Percentiles rank a stretch among this genome's conserved stretches.
Evolutionary conservation across 129 eudicot species (phyloP).

Genomic region (Tagetes patula): DNA sequence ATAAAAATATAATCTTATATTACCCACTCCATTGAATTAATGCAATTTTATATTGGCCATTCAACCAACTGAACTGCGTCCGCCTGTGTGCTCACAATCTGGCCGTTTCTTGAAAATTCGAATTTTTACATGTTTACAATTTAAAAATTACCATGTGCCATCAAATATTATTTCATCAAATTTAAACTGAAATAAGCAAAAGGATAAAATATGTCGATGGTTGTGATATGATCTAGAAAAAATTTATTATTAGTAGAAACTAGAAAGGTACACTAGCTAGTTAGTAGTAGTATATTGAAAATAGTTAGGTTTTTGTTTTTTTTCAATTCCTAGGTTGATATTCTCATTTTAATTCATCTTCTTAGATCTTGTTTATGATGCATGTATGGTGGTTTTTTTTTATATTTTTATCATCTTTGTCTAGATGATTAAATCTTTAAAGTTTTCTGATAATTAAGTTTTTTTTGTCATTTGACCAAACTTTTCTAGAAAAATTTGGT

Average conservation of each 20-base stretch:
- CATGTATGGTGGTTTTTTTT: too few relatives aligned
- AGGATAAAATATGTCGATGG: background rate
- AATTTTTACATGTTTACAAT: background rate
- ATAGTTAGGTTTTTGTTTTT: too few relatives aligned
- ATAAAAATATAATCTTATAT: background rate
- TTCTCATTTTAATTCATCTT: too few relatives aligned
- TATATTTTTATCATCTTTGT: too few relatives aligned
- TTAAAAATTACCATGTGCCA: background rate
- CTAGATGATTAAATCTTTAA: too few relatives aligned
- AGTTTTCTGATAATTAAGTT: too few relatives aligned
- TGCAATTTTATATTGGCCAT: background rate
- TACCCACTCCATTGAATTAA: background rate
- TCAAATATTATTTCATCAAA: background rate
- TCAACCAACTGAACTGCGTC: background rate
- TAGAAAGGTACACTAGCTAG: too few relatives aligned
- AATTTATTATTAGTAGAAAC: background rate
- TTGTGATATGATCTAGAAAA: background rate
- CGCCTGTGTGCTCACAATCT: background rate
- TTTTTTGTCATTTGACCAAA: too few relatives aligned
- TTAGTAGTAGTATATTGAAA: too few relatives aligned
- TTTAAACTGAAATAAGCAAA: background rate
- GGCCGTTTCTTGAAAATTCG: background rate
- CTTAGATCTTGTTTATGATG: too few relatives aligned
- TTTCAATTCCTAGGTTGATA: too few relatives aligned
- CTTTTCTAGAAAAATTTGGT: too few relatives aligned